Evolutionary conservation across 108 stramenopile species (phyloP).

Genomic region (Aureococcus anophagefferens): DNA sequence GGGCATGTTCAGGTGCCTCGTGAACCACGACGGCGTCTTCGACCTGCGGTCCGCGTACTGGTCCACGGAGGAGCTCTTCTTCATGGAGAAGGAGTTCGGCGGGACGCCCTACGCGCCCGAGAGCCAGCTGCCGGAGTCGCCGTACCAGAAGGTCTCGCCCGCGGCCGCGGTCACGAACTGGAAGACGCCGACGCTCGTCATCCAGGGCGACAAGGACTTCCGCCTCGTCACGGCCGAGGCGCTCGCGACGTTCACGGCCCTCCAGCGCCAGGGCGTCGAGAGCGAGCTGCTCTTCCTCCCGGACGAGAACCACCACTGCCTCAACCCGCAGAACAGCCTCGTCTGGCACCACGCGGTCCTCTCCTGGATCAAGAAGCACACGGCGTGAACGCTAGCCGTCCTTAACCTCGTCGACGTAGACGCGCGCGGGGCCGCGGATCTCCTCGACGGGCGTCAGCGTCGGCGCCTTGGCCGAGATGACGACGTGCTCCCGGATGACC

Average conservation of each 20-base stretch:
- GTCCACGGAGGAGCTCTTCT: conserved; percentile 16
- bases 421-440: no score
- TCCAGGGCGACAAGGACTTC: conserved; percentile 16
- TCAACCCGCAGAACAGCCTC: conserved; percentile 6
- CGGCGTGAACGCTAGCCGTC: no score
- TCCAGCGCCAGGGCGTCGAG: conserved; percentile 11
- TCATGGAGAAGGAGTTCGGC: conserved; percentile 15
- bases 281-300: conserved; percentile 9
- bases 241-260: conserved; percentile 12
- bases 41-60: conserved; percentile 2
- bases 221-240: conserved; percentile 9
- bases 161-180: not conserved
- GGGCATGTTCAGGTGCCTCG: conserved; percentile 1
- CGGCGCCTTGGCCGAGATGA: no score
- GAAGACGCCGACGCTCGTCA: conserved; percentile 15
- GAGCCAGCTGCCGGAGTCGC: not conserved
- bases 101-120: not conserved
- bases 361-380: conserved; percentile 6
- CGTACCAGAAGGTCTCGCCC: not conserved
- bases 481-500: no score
- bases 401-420: no score
- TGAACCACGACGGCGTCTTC: conserved; percentile 12
- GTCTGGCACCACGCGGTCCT: conserved; percentile 9
- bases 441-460: no score
- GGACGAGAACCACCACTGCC: conserved; percentile 11